phyloP scores from a whole-genome alignment of 2,329 filamentous ascomycete species.

The Fusarium equiseti region DNA sequence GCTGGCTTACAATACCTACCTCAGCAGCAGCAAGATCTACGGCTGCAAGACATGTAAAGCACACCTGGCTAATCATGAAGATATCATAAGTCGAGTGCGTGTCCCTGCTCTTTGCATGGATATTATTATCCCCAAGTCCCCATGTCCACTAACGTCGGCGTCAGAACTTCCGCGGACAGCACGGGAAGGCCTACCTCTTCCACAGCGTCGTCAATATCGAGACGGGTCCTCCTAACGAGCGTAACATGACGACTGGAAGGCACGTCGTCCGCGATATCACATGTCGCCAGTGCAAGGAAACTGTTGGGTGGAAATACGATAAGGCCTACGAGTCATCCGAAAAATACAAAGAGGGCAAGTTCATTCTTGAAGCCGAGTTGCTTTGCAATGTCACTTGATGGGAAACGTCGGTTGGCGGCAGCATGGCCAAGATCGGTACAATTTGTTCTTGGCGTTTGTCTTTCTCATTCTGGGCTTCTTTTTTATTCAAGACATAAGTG shows the following conservation, averaged over 20 bases:
- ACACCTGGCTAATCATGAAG: slow-evolving; percentile 93
- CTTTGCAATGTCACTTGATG: slow-evolving; percentile 78
- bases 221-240: slow-evolving; percentile 85
- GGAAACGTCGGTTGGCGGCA: background rate
- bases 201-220: slow-evolving; percentile 92
- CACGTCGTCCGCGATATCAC: slow-evolving; percentile 94
- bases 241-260: slow-evolving; percentile 96
- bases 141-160: slow-evolving; percentile 12
- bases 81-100: slow-evolving; percentile 91
- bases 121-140: background rate
- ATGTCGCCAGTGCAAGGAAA: slow-evolving; percentile 91
- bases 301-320: slow-evolving; percentile 99
- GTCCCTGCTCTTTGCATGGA: background rate
- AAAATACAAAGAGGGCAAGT: slow-evolving; percentile 99
- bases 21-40: slow-evolving; percentile 88
- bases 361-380: slow-evolving; percentile 92
- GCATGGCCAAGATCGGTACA: background rate
- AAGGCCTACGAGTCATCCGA: slow-evolving; percentile 92
- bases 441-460: slow-evolving; percentile 33
- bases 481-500: slow-evolving; percentile 2
- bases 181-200: slow-evolving; percentile 98
- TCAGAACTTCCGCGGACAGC: slow-evolving; percentile 97
- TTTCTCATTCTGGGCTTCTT: background rate
- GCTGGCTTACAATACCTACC: slow-evolving; percentile 90
- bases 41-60: slow-evolving; percentile 96